phyloP scores from a whole-genome alignment of 441 rosid species.

The Kokia cookei region DNA sequence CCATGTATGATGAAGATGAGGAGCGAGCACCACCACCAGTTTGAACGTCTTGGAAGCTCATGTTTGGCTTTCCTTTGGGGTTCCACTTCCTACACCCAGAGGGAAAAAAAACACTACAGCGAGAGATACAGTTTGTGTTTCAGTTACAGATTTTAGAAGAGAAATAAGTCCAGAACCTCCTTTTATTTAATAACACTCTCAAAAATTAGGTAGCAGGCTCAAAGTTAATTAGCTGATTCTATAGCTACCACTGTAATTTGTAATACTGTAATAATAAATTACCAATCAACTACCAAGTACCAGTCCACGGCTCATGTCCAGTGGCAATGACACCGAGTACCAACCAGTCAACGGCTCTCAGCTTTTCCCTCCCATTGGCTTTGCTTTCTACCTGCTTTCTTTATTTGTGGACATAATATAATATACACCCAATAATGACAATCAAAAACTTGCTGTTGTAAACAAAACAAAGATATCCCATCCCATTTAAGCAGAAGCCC shows the following conservation, averaged over 20 bases:
- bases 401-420: background rate
- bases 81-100: background rate
- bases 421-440: background rate
- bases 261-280: background rate
- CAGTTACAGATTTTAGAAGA: background rate
- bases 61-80: constrained; percentile 4
- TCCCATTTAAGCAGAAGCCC: background rate
- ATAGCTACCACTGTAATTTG: background rate
- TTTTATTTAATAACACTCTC: background rate
- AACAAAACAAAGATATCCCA: background rate
- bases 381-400: background rate
- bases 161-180: background rate
- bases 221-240: background rate
- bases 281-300: background rate
- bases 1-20: constrained; percentile 21
- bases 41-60: constrained; percentile 64
- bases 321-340: background rate
- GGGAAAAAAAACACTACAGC: background rate
- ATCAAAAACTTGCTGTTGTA: background rate
- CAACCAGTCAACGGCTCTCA: background rate
- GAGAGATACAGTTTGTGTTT: background rate
- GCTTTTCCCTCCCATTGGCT: background rate
- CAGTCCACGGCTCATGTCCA: background rate
- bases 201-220: background rate
- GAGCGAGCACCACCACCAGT: constrained; percentile 20